Evolutionary conservation across 805 yeast genomes (phyloP).

Genomic region (Ogataea henricii): DNA sequence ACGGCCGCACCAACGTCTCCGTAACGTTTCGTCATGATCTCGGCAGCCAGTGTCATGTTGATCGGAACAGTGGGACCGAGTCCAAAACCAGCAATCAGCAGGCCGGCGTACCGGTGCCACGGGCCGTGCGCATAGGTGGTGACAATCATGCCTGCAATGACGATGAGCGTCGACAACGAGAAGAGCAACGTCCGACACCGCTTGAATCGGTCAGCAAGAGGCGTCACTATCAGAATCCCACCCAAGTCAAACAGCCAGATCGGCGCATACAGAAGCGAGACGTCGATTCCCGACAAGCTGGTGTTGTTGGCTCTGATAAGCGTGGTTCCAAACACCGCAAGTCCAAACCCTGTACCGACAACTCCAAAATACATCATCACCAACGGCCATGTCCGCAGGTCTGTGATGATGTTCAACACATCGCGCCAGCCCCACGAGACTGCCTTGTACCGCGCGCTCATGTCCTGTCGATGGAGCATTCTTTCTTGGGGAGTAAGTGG

Average conservation of each 20-base stretch:
- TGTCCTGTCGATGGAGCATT: slow-evolving; percentile 58
- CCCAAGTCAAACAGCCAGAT: slow-evolving; percentile 86
- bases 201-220: slow-evolving; percentile 73
- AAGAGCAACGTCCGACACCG: slow-evolving; percentile 63
- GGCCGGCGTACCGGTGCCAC: slow-evolving; percentile 81
- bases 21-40: slow-evolving; percentile 66
- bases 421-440: slow-evolving; percentile 62
- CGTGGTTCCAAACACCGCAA: slow-evolving; percentile 83
- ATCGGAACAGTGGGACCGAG: slow-evolving; percentile 91
- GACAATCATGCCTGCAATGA: slow-evolving; percentile 73
- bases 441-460: slow-evolving; percentile 51
- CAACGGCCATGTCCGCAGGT: slow-evolving; percentile 75
- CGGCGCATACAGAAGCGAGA: slow-evolving; percentile 81
- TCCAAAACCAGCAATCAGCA: slow-evolving; percentile 81
- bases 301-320: slow-evolving; percentile 69
- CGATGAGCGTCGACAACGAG: slow-evolving; percentile 59
- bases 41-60: slow-evolving; percentile 80
- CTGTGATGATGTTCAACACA: slow-evolving; percentile 54
- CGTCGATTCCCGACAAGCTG: slow-evolving; percentile 58
- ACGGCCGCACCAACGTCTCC: slow-evolving; percentile 88
- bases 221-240: slow-evolving; percentile 74
- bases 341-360: slow-evolving; percentile 87
- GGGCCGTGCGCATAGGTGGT: slow-evolving; percentile 71
- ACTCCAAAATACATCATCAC: slow-evolving; percentile 90
- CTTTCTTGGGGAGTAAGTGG: slow-evolving; percentile 60